Base-by-base conservation (phyloP, 495 filamentous ascomycete species). In the Penicillium parvum region DNA sequence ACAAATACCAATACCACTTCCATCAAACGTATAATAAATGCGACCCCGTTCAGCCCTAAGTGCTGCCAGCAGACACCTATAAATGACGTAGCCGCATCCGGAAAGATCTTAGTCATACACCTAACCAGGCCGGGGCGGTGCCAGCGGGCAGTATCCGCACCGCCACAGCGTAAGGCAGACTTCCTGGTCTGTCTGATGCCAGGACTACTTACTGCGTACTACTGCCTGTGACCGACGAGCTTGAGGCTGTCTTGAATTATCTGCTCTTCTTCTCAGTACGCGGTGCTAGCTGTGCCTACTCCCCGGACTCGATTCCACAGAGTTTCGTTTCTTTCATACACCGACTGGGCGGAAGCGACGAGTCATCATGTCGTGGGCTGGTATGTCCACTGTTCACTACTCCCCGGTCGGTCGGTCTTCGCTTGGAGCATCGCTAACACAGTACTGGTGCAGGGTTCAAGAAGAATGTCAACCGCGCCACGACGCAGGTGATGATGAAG, bases 401-500 rank as follows among this genome's bases (percentile, higher is more conserved):
- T 22, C 17, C 3, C 8, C 10, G 22, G 20, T 37, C 12, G 30
- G 19, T 9, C 14, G 6, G 18, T 28, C 9, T 39, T 48, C 25
- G 57, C 38, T 37, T 16, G 21, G 19, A 22, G 3, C 12, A 12
- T 29, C 50, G 18, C 40, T 14, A 6, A 27, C 17, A 19, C 22
- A n/a, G n/a, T n/a, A n/a, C 6, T 21, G 15, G 12, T 43, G 32
- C 55, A 95, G 92, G 92, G 40, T 96, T 98, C 71, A 97, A 96
- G 78, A 97, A 96, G 65, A 94, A 91, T 78, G 89, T 95, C 74
- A 92, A 92, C 73, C 88, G 92, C 66, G 91, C 92, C 47, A 95
- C 90, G 66, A 96, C 94, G 64, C 91, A 96, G 83, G 91, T 96
- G 41, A 96, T 98, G 90, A 97, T 98, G 92, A 98, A 96, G 76